Evolutionary conservation across 139 green algal species (phyloP).

Genomic region (Chlamydomonas sp.): DNA sequence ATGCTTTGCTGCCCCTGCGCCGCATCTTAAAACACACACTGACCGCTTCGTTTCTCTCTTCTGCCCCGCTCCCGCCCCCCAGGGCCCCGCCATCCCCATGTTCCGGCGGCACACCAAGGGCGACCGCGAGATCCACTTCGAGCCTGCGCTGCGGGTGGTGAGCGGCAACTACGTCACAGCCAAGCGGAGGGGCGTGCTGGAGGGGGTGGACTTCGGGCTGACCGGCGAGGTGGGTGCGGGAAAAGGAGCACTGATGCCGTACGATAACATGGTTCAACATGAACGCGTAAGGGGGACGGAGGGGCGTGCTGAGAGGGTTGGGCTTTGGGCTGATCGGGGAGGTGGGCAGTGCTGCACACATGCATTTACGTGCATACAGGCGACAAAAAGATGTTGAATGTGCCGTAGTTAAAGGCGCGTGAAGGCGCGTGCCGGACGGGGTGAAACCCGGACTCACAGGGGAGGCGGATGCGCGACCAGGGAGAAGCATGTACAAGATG

Average conservation of each 20-base stretch:
- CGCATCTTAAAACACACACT: background rate
- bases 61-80: background rate
- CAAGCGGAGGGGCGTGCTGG: constrained; percentile 88
- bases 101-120: constrained; percentile 87
- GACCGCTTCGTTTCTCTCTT: background rate
- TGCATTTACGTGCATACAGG: too few relatives aligned
- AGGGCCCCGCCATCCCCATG: constrained; percentile 81
- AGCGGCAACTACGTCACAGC: constrained; percentile 94
- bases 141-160: constrained; percentile 68
- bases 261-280: background rate
- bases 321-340: background rate
- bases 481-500: too few relatives aligned
- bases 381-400: too few relatives aligned
- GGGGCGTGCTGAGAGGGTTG: background rate
- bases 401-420: too few relatives aligned
- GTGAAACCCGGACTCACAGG: too few relatives aligned
- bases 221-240: constrained; percentile 76
- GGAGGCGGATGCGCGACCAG: too few relatives aligned
- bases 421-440: too few relatives aligned
- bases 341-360: background rate
- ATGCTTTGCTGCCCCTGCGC: too few relatives aligned
- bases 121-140: constrained; percentile 45
- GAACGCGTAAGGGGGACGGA: background rate
- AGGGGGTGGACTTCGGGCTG: constrained; percentile 91
- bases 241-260: background rate